Conservation (phyloP, 768 basidiomycete species). For the Phylloporus scabripes region DNA sequence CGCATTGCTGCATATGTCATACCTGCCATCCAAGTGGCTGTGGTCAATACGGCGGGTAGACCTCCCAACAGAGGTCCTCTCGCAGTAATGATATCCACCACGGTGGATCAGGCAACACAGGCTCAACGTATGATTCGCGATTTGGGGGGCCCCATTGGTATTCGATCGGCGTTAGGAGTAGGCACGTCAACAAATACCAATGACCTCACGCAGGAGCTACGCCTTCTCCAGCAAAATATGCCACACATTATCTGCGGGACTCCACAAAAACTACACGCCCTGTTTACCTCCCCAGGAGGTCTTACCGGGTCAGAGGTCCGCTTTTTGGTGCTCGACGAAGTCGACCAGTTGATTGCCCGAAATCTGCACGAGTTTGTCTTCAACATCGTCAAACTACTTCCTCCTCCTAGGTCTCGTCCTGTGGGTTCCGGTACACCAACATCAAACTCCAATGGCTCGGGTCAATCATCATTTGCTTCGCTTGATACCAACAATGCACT, state of each 20-base stretch:
- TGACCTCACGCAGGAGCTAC: conserved; percentile 69
- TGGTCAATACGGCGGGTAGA: conserved; percentile 54
- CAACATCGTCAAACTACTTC: conserved; percentile 87
- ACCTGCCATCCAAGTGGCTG: conserved; percentile 78
- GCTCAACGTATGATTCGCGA: conserved; percentile 94
- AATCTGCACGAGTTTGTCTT: conserved; percentile 95
- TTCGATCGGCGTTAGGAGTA: conserved; percentile 84
- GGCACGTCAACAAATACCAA: conserved; percentile 62
- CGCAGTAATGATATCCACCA: conserved; percentile 94
- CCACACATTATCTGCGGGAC: conserved; percentile 97
- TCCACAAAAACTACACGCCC: conserved; percentile 90
- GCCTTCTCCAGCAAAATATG: conserved; percentile 82
- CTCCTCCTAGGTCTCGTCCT: conserved; percentile 74
- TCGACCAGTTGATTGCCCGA: conserved; percentile 95
- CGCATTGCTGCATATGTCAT: conserved; percentile 97
- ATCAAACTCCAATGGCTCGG: conserved; percentile 26
- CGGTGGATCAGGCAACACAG: conserved; percentile 97
- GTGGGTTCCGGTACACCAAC: conserved; percentile 33
- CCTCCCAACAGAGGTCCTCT: conserved; percentile 67
- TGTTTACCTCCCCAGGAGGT: conserved; percentile 78
- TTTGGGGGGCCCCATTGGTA: conserved; percentile 87
- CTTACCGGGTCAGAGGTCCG: conserved; percentile 80
- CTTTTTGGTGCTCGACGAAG: conserved; percentile 94
- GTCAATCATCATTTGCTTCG: conserved; percentile 41
- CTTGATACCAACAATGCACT: conserved; percentile 40